Evolutionary conservation across 495 filamentous ascomycete genomes (phyloP).

Genomic region (Penicillium coprophilum): DNA sequence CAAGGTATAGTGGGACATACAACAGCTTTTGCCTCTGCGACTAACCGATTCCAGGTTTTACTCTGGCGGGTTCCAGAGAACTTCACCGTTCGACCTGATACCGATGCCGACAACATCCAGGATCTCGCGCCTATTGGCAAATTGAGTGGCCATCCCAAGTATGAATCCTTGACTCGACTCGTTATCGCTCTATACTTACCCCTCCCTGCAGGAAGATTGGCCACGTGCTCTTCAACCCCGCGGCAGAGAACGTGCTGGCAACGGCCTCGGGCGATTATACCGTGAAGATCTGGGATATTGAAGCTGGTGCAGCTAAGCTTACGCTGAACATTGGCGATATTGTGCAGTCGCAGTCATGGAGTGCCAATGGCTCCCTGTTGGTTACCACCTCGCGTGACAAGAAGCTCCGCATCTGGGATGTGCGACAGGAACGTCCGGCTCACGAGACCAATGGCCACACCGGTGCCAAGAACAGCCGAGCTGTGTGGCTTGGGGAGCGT

Average conservation of each 20-base stretch:
- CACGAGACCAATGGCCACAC: constrained; percentile 83
- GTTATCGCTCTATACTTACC: constrained; percentile 14
- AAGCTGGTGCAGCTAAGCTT: constrained; percentile 67
- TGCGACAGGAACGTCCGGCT: constrained; percentile 82
- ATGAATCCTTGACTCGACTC: constrained; percentile 9
- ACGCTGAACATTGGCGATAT: constrained; percentile 84
- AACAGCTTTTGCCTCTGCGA: neutral
- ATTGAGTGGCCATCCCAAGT: constrained; percentile 66
- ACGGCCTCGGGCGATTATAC: constrained; percentile 94
- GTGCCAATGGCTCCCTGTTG: constrained; percentile 81
- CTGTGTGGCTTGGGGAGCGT: constrained; percentile 94
- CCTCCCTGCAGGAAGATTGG: constrained; percentile 73
- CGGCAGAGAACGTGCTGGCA: constrained; percentile 92
- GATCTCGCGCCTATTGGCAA: constrained; percentile 80
- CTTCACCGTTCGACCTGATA: constrained; percentile 80
- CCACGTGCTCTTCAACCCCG: constrained; percentile 95
- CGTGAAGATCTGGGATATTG: constrained; percentile 94
- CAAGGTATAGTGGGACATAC: constrained; percentile 56
- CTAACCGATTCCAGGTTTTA: constrained; percentile 59
- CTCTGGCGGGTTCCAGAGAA: constrained; percentile 91
- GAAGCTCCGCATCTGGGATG: constrained; percentile 96
- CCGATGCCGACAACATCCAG: constrained; percentile 66
- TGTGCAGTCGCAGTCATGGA: constrained; percentile 95
- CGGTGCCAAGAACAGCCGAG: constrained; percentile 94
- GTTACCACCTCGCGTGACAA: constrained; percentile 97